Evolutionary conservation across 805 yeast genomes (phyloP), one percentile per base, ranked within the genome.

Genomic region (Pichia cabralensis): DNA sequence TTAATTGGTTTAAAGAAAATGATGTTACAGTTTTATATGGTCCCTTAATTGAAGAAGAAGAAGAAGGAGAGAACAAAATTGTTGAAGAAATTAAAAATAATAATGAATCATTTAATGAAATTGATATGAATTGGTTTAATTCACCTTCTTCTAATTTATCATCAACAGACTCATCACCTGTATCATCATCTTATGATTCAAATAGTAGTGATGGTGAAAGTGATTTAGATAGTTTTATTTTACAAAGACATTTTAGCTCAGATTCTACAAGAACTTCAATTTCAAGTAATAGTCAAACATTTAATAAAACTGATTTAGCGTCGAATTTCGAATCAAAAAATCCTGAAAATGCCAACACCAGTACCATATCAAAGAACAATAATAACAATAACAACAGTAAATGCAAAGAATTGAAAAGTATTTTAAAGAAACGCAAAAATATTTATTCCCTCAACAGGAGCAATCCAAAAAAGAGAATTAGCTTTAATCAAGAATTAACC

Each of bases 1-100:
- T 71, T 26, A 71, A 71, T 49, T 71, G 78, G 78, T 62, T 59
- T 44, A 71, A 71, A 46, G 62, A 57, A 36, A 67, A 68, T 39
- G 78, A 71, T 45, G 62, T 69, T 31, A 71, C 76, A 4, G 69
- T 71, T 59, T 56, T 71, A 32, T 71, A 65, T 44, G 78, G 77
- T 1, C 77, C 78, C 3, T 38, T 56, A 18, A 48, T 59, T 19
- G 50, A 49, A 19, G 46, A 37, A 14, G 40, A 44, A 1, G 29
- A 35, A 3, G 26, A 31, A 4, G 4, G 7, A 12, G 26, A 24
- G 14, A 3, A 3, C n/a, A n/a, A n/a, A n/a, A n/a, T n/a, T n/a
- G n/a, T n/a, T n/a, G n/a, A n/a, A n/a, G n/a, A n/a, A n/a, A n/a
- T n/a, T n/a, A n/a, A 8, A 10, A 11, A n/a, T 4, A 19, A 18